Base-by-base conservation (phyloP, 306 rosid genomes). In the Sphenostylis stenocarpa region DNA sequence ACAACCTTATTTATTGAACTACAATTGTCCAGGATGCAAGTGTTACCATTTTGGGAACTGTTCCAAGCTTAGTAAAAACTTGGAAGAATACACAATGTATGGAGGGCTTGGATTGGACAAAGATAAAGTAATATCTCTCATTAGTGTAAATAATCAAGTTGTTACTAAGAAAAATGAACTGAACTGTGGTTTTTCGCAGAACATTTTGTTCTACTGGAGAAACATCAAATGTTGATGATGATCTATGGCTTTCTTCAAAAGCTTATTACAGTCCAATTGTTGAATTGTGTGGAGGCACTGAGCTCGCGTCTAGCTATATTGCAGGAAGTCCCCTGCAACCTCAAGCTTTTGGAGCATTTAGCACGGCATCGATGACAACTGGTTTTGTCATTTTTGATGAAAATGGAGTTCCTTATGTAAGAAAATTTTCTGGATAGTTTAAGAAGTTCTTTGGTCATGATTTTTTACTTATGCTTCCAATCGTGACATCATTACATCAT, bases 221-320 rank as follows among this genome's bases (percentile, higher is more conserved):
- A 86, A 80, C 90, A 11, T 95, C 98, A 47, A 92, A 88, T 65
- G 87, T 90, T 10, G 97, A 92, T 58, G 97, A 95, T 77, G 98
- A 95, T 82, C 97, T 92, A 39, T 95, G 96, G 97, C 98, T 95
- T 51, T 89, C 98, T 63, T 95, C 97, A 28, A 91, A 85, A 63
- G 85, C 97, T 53, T 85, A 87, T 67, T 95, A 92, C 81, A 88
- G 73, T 11, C 97, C 97, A 29, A 19, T 92, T 41, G 44, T 87
- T 19, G 97, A 95, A 87, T 84, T 86, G 38, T 90, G 97, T 71
- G 97, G 97, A 24, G 98, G 98, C 56, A 89, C 97, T 8, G 98
- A 95, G 78, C 97, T 95, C 44, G 83, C 90, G 2, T 90, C 97
- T 61, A 1, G 70, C 78, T 95, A 85, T 92, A 64, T 43, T 67